Percentiles rank a stretch among this genome's conserved stretches.
Conservation (phyloP, 331 rosid species). For the Erythrophleum ivorense region DNA sequence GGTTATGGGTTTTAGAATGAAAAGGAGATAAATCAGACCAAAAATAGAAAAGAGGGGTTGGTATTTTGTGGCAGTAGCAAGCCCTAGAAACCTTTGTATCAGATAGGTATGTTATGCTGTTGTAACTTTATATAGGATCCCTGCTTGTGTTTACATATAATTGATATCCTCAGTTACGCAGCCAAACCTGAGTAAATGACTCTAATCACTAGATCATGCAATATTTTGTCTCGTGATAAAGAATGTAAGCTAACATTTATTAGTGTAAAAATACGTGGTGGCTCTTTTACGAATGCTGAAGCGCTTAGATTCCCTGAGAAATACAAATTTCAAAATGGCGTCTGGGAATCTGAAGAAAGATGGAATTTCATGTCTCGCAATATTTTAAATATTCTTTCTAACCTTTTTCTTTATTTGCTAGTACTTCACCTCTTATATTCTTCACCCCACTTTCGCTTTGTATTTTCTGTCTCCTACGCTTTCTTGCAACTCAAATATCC, state of each 20-base stretch:
- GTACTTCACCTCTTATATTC: slow-evolving; percentile 13
- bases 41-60: neutral
- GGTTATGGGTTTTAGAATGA: slow-evolving; percentile 20
- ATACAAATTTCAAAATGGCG: slow-evolving; percentile 8
- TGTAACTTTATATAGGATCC: neutral
- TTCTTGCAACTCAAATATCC: slow-evolving; percentile 6
- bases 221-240: neutral
- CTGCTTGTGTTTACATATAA: neutral
- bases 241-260: neutral
- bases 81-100: neutral
- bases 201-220: neutral
- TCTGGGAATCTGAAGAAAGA: slow-evolving; percentile 17
- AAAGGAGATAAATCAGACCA: neutral
- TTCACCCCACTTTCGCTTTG: slow-evolving; percentile 34
- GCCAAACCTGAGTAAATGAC: neutral
- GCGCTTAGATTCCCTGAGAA: slow-evolving; percentile 10
- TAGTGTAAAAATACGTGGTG: neutral
- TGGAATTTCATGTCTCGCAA: neutral
- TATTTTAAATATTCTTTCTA: neutral
- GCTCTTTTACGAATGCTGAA: neutral
- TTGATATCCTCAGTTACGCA: neutral
- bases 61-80: neutral
- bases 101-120: neutral
- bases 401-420: slow-evolving; percentile 29
- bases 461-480: slow-evolving; percentile 15